phyloP scores from a whole-genome alignment of 2,329 filamentous ascomycete species.

The Teratosphaeria zuluensis region DNA sequence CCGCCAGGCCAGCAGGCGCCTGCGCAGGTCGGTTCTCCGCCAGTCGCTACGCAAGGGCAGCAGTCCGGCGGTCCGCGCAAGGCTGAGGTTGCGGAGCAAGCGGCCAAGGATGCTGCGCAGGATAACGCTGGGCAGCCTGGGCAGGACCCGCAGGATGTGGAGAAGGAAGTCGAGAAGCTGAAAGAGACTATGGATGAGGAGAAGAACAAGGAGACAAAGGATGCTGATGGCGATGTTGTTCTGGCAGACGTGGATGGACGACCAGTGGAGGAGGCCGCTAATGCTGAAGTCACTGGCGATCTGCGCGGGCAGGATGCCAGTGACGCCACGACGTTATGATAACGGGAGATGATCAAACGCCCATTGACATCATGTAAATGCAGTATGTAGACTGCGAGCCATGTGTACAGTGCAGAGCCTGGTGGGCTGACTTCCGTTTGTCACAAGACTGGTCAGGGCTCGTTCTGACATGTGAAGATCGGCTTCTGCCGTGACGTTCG shows the following conservation, averaged over 20 bases:
- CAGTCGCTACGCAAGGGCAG: not conserved
- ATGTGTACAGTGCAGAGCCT: not conserved
- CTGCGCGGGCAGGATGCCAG: not conserved
- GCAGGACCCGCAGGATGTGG: slow-evolving; percentile 9
- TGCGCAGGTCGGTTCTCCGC: not conserved
- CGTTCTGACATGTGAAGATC: not conserved
- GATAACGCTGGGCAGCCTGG: slow-evolving; percentile 9
- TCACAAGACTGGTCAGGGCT: too few species aligned
- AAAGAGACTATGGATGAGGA: slow-evolving; percentile 11
- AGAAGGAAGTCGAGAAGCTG: slow-evolving; percentile 8
- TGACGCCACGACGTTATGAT: not conserved
- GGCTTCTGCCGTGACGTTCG: not conserved
- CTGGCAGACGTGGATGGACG: slow-evolving; percentile 20
- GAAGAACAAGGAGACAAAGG: slow-evolving; percentile 10
- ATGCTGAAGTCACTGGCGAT: slow-evolving; percentile 1
- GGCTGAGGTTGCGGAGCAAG: slow-evolving; percentile 10
- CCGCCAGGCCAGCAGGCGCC: slow-evolving; percentile 9
- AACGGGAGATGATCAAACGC: not conserved
- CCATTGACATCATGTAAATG: not conserved
- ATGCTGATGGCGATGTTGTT: slow-evolving; percentile 21
- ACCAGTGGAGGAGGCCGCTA: slow-evolving; percentile 3
- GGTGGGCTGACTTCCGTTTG: too few species aligned
- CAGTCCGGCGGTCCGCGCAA: slow-evolving; percentile 5
- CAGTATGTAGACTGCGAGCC: not conserved
- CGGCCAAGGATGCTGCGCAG: slow-evolving; percentile 2